Base-by-base conservation (phyloP, 192 early-diverging fungal species). In the Dispira parvispora region DNA sequence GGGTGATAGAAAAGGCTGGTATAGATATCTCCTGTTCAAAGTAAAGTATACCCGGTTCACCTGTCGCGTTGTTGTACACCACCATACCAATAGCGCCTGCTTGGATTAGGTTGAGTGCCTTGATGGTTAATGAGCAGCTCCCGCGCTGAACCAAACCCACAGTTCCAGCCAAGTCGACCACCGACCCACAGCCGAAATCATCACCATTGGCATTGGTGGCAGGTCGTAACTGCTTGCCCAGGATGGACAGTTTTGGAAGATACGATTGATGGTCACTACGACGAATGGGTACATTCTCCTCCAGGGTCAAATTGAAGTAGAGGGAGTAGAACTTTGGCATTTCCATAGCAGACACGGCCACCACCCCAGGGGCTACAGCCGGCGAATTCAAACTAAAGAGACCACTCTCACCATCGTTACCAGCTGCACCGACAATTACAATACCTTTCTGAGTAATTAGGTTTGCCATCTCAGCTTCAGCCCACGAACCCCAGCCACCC, bases 11-110 rank as follows among this genome's bases (percentile, higher is more conserved):
- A 4, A 68, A 73, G 20, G 69, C 67, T 3, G 74, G 73, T 47
- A 84, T 73, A 26, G 14, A 67, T 20, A 76, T 55, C 8, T 43
- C 20, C 0, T 60, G 28, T 16, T 67, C 53, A 6, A 62, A 43
- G 5, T 49, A 56, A 1, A 63, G 46, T 4, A 75, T 72, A 3
- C 32, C 61, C 10, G 76, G n/a, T 16, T 65, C 47, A 3, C 73
- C 76, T 0, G 68, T 38, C 9, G 55, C 65, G 43, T 75, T 78
- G 55, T 79, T 79, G 55, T 74, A 75, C 45, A 78, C 27, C 12
- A 82, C 11, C 0, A 81, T 72, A 16, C 65, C 82, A 12, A 64
- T 18, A 26, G 79, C 82, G n/a, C 47, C 47, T 21, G 47, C 47
- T 16, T 16, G 18, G 10, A 50, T 50, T 10, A 50, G 18, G 47